phyloP scores from a whole-genome alignment of 805 yeast genomes.

The Candida anglica region DNA sequence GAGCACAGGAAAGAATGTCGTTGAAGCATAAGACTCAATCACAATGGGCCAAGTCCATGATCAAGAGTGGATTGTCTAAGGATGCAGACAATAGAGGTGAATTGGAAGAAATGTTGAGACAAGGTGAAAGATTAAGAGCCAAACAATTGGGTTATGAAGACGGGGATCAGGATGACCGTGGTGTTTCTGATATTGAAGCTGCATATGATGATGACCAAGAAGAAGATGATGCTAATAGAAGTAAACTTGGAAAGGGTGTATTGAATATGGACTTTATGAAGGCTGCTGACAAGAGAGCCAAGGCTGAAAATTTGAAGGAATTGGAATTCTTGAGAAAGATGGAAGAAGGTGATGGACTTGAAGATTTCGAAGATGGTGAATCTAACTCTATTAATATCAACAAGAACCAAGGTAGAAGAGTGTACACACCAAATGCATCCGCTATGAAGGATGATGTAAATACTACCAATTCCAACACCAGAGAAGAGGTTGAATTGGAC shows the following conservation, averaged over 20 bases:
- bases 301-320: conserved; percentile 53
- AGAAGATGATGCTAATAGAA: conserved; percentile 27
- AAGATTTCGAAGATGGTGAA: conserved; percentile 30
- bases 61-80: conserved; percentile 84
- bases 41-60: conserved; percentile 88
- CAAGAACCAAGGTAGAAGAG: conserved; percentile 75
- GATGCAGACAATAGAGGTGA: conserved; percentile 83
- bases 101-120: conserved; percentile 89
- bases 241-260: conserved; percentile 77
- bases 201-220: conserved; percentile 36
- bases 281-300: conserved; percentile 73
- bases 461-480: conserved; percentile 29
- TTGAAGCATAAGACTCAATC: conserved; percentile 85
- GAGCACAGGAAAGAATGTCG: conserved; percentile 92
- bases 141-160: conserved; percentile 68
- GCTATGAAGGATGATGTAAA: conserved; percentile 33
- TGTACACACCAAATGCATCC: conserved; percentile 63
- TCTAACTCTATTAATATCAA: conserved; percentile 43
- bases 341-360: conserved; percentile 39
- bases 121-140: conserved; percentile 71
- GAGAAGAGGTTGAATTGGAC: conserved; percentile 49
- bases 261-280: conserved; percentile 95
- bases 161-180: conserved; percentile 51
- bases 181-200: conserved; percentile 41
- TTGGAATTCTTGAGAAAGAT: conserved; percentile 47